Evolutionary conservation across 192 early-diverging fungal species (phyloP), one percentile per base, ranked within the genome.

Genomic region (Coemansia umbellata): DNA sequence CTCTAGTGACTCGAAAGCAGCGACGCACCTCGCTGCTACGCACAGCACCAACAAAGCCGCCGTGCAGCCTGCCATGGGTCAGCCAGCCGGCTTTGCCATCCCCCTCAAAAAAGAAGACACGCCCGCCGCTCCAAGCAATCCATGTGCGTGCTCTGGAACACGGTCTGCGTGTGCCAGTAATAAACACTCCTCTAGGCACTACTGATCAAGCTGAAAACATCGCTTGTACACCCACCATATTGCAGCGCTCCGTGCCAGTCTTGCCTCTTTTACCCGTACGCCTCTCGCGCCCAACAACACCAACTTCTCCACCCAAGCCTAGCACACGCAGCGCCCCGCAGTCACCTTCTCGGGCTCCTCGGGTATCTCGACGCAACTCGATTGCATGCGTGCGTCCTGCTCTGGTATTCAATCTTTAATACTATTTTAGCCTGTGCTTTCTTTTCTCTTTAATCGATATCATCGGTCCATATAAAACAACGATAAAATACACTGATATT

Each of bases 131-230:
- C 7, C 71, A 74, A 22, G 22, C 60, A 37, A 66, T 74, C 45
- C 63, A 74, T 33, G 55, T 67, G 47, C 60, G 60, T 36, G 71
- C 71, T 13, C 64, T 74, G 0, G 71, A 66, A 35, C 64, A 67
- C 31, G 71, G 71, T 6, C 47, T 66, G 71, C 63, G 71, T 21
- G 63, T 74, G 11, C 71, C 71, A 23, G 44, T 74, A 15, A 45
- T 36, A 55, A 67, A 61, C 54, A 74, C 71, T 19, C 71, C 71
- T 13, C 53, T 74, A 48, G 71, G 71, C 36, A 49, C 37, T 1
- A 18, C 37, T 26, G 48, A 44, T 37, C 50, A 41, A 35, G 64
- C 59, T 5, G 71, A 74, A 31, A 74, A 74, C 55, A 73, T 73
- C 14, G 39, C 24, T 48, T 61, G 48, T 17, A 28, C 5, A 7